Evolutionary conservation across 2,329 filamentous ascomycete genomes (phyloP), one percentile per base, ranked within the genome.

Genomic region (Botryotinia narcissicola): DNA sequence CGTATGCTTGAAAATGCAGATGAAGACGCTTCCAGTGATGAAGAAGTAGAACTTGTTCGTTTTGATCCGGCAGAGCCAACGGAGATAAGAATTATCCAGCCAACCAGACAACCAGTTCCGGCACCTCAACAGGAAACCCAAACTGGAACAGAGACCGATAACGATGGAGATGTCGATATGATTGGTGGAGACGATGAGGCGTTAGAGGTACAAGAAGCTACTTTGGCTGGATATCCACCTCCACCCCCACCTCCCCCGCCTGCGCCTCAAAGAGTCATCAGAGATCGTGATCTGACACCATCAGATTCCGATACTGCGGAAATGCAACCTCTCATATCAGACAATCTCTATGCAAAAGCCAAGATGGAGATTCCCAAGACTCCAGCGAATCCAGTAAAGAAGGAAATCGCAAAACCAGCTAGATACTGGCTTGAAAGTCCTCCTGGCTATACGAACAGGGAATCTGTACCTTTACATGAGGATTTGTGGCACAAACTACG

Each of bases 351-450:
- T 78, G 85, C 88, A 35, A 92, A 91, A 79, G 87, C 88, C 5
- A 90, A 90, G 74, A 82, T 92, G 46, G 88, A 91, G 18, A 91
- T 98, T 37, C 96, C 96, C 8, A 92, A 92, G 80, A 98, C 96
- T 0, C 95, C 94, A 1, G 89, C 88, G 37, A 80, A 82, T n/a
- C 81, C 82, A 9, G 87, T 86, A 77, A 69, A 74, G n/a, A 79
- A 80, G 59, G 77, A 81, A 63, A 86, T 88, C 18, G 87, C 88
- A n/a, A 88, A 87, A 71, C 91, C 93, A 18, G 91, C 93, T 20
- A 87, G 88, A 71, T 95, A 98, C 82, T 98, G 95, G 95, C 86
- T 96, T 51, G 91, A 94, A 78, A 94, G 92, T 51, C 94, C 95
- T 10, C 85, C 88, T 29, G 87, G 88, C 46, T 95, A 93, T 81